Evolutionary conservation across 2,329 filamentous ascomycete genomes (phyloP).

Genomic region (Cordyceps farinosa): DNA sequence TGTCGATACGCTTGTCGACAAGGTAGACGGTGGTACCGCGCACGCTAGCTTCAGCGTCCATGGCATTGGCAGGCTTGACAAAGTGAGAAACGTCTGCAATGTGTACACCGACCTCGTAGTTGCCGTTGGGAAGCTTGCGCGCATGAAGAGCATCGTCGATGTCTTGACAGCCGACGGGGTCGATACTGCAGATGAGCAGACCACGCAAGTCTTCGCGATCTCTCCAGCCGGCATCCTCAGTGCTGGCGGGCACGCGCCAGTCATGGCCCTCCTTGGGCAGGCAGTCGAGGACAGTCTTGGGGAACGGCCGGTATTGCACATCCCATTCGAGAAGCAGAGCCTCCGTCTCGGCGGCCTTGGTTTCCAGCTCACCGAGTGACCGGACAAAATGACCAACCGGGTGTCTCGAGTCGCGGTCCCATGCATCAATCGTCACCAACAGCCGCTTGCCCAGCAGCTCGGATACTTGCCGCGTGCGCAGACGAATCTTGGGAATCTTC

Average conservation of each 20-base stretch:
- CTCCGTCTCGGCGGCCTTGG: slow-evolving; percentile 96
- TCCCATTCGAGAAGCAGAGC: slow-evolving; percentile 92
- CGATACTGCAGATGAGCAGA: slow-evolving; percentile 93
- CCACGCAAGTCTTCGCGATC: slow-evolving; percentile 79
- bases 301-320: slow-evolving; percentile 95
- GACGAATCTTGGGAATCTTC: slow-evolving; percentile 90
- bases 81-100: slow-evolving; percentile 99
- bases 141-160: slow-evolving; percentile 97
- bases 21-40: slow-evolving; percentile 96
- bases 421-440: slow-evolving; percentile 88
- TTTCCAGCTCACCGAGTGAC: slow-evolving; percentile 88
- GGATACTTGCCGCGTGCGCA: slow-evolving; percentile 84
- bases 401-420: slow-evolving; percentile 90
- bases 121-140: slow-evolving; percentile 78
- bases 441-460: slow-evolving; percentile 90
- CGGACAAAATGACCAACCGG: slow-evolving; percentile 92
- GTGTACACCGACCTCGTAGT: slow-evolving; percentile 93
- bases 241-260: slow-evolving; percentile 83
- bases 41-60: slow-evolving; percentile 93
- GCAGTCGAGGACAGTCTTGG: slow-evolving; percentile 92
- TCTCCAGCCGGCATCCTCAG: slow-evolving; percentile 80
- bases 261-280: slow-evolving; percentile 86
- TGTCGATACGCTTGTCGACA: slow-evolving; percentile 98
- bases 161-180: slow-evolving; percentile 92
- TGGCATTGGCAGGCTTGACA: slow-evolving; percentile 92